Percentiles rank a stretch among this genome's conserved stretches.
phyloP scores from a whole-genome alignment of 495 filamentous ascomycete species.

The Neurospora pannonica region DNA sequence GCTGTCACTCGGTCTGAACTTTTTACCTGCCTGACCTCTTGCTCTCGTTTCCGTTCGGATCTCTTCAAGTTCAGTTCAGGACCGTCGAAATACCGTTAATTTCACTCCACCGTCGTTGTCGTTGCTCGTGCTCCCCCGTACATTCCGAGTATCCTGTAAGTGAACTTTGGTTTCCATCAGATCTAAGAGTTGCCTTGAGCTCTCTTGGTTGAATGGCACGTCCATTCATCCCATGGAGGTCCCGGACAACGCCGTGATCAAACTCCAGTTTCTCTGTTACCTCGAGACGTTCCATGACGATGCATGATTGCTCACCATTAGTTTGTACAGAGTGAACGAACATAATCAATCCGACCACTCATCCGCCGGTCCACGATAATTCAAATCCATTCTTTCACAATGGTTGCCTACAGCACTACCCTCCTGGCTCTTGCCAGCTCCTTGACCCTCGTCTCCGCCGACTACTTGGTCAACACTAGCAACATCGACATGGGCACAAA shows the following conservation, averaged over 20 bases:
- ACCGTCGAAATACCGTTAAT: not conserved
- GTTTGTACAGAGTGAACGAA: not conserved
- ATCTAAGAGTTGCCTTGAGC: not conserved
- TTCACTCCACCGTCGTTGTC: not conserved
- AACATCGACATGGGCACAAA: slow-evolving; percentile 40
- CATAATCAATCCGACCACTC: not conserved
- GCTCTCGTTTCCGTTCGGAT: slow-evolving; percentile 9
- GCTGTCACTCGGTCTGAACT: slow-evolving; percentile 21
- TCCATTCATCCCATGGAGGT: not conserved
- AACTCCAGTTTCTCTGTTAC: not conserved
- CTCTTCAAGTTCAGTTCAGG: not conserved
- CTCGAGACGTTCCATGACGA: not conserved
- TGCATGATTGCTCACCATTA: not conserved
- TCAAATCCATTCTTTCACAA: slow-evolving; percentile 15
- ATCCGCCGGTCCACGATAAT: not conserved
- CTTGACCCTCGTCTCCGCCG: slow-evolving; percentile 29
- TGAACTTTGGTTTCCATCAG: not conserved
- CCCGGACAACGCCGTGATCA: not conserved
- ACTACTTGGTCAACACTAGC: slow-evolving; percentile 51
- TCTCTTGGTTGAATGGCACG: not conserved
- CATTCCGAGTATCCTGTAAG: not conserved
- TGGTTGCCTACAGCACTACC: slow-evolving; percentile 37
- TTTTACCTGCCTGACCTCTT: slow-evolving; percentile 7
- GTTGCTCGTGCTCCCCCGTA: not conserved
- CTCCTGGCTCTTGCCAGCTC: slow-evolving; percentile 38